Evolutionary conservation across 1,284 basidiomycete genomes (phyloP), one percentile per base, ranked within the genome.

Genomic region (Meripilus lineatus): DNA sequence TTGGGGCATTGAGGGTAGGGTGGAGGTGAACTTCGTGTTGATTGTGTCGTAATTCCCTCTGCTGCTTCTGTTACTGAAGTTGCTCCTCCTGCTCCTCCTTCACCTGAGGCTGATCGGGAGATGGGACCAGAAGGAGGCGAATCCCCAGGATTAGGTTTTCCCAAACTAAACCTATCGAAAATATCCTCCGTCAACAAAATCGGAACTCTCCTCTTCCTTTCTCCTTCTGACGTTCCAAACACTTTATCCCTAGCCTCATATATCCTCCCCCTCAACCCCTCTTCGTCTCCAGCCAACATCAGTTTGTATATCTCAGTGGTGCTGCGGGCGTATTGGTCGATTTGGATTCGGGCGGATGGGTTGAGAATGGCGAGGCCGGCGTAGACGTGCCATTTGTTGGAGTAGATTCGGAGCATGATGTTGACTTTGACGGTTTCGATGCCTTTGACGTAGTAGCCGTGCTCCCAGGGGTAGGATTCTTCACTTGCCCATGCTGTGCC

Each of bases 401-500:
- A 81, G 67, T 98, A 98, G 59, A 99, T 98, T 1, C 96, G 91
- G 13, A 95, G 77, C 49, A 89, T 87, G 60, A 99, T 89, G 74
- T 99, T 99, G 57, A 97, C 94, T 68, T 99, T 99, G 58, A 94
- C 93, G 6, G 93, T 95, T 66, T 99, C 95, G 57, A 99, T 95
- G 0, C 96, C 96, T n/a, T 93, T 91, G 28, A 96, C 90, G 67
- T 98, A 98, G 45, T 87, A 81, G 2, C 84, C 83, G 33, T 91
- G 84, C 65, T 98, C 94, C 96, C 95, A 99, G 2, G 96, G 96
- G 62, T 97, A 99, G 18, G 76, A 73, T 13, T 74, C 67, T 13
- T 81, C 75, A 46, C 79, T 78, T 40, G 81, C 76, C 95, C 96
- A 99, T 0, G 95, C 95, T 2, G 92, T 95, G 13, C 95, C 95